These are phyloP conservation scores for Phialophora verrucosa DNA, from an alignment of 2,329 filamentous ascomycete genomes.

Conservation along the genomic window DNA sequence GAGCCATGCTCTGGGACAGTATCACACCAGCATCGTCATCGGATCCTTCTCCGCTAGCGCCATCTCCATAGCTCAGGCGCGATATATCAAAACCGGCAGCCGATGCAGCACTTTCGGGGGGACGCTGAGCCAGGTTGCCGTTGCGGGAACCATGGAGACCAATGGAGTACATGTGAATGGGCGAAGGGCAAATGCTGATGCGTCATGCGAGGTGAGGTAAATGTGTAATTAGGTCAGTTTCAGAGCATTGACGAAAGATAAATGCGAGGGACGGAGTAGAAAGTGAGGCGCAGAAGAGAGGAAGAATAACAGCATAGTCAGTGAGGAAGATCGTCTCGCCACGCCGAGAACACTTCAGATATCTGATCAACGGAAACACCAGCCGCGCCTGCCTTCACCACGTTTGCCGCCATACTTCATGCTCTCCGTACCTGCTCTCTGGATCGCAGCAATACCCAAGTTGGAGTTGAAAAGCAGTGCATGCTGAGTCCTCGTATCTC, in stretches of 20 bases:
- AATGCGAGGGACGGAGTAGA: neutral
- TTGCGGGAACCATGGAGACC: neutral
- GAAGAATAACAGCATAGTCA: slow-evolving; percentile 12
- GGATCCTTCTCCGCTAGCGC: neutral
- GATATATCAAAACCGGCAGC: too few species aligned
- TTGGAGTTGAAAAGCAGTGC: neutral
- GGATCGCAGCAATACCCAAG: too few species aligned
- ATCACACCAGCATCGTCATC: slow-evolving; percentile 14
- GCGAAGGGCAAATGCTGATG: neutral
- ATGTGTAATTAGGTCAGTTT: neutral
- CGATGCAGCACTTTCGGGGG: neutral
- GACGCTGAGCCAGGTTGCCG: neutral
- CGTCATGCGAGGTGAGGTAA: neutral
- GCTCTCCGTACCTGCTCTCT: neutral
- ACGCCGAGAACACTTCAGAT: neutral
- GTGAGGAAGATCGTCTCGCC: neutral
- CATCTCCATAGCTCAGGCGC: neutral
- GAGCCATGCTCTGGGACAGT: slow-evolving; percentile 41
- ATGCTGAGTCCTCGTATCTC: neutral
- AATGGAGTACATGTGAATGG: neutral
- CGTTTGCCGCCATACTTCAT: neutral
- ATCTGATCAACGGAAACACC: neutral
- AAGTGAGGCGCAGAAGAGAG: neutral
- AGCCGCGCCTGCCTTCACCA: neutral
- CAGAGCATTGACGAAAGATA: neutral